Evolutionary conservation across 495 filamentous ascomycete species (phyloP).

Genomic region (Acidomyces sp.): DNA sequence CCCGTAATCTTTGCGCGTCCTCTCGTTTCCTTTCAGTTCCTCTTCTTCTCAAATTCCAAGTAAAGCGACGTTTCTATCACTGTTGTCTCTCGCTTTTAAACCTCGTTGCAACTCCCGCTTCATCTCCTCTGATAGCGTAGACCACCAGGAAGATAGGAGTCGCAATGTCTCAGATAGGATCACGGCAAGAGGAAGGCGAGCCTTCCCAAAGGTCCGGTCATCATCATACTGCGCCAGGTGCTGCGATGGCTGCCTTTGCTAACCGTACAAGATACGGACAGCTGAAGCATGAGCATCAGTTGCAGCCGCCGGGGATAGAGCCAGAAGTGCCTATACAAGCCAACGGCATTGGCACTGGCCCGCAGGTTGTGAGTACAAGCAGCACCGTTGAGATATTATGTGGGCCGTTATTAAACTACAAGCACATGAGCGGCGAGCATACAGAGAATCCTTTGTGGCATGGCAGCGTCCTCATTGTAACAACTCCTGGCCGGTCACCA

Average conservation of each 20-base stretch:
- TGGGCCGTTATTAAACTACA: conserved; percentile 75
- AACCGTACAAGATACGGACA: not conserved
- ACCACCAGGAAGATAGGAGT: too few relatives aligned
- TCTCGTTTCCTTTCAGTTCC: too few relatives aligned
- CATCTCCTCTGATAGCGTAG: too few relatives aligned
- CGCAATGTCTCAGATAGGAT: too few relatives aligned
- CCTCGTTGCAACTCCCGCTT: too few relatives aligned
- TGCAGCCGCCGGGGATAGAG: not conserved
- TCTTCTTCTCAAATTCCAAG: too few relatives aligned
- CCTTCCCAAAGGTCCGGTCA: not conserved
- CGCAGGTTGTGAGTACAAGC: conserved; percentile 21
- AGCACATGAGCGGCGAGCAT: conserved; percentile 56
- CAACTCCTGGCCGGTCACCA: conserved; percentile 45
- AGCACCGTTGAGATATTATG: conserved; percentile 49
- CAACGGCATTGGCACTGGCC: conserved; percentile 23
- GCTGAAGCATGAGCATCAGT: not conserved
- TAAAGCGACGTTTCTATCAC: too few relatives aligned
- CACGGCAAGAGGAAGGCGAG: not conserved
- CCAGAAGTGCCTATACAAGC: not conserved
- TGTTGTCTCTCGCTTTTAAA: too few relatives aligned
- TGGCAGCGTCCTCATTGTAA: conserved; percentile 73
- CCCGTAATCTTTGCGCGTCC: too few relatives aligned
- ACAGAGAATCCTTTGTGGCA: conserved; percentile 46
- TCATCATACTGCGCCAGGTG: not conserved
- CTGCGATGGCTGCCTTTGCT: not conserved